These are phyloP conservation scores for Adiantum capillusveneris DNA, from an alignment of 75 land plant genomes.

Conservation along the genomic window DNA sequence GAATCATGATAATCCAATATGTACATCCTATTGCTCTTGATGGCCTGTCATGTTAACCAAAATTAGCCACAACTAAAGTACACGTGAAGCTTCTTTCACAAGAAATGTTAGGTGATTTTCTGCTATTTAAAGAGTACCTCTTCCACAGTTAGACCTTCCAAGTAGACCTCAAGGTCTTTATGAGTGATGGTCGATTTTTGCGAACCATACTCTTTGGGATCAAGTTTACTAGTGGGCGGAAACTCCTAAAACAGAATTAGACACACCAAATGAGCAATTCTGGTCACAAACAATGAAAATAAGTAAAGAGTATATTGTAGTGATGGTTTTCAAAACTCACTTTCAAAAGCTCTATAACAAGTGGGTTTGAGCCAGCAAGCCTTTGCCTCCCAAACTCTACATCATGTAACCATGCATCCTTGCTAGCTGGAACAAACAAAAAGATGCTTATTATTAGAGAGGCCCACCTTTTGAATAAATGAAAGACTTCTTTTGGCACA, in stretches of 20 bases:
- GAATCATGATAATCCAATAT: constrained; percentile 33
- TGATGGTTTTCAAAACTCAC: too few species aligned
- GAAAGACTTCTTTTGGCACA: too few species aligned
- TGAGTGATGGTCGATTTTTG: constrained; percentile 23
- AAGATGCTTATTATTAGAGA: too few species aligned
- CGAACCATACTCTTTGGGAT: constrained; percentile 23
- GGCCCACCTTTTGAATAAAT: too few species aligned
- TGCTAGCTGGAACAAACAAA: constrained; percentile 14
- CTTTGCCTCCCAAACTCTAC: constrained; percentile 39
- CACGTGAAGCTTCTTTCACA: too few species aligned
- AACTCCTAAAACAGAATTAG: constrained; percentile 16
- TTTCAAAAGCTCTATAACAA: constrained; percentile 15
- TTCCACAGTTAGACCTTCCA: constrained; percentile 30
- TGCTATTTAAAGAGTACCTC: constrained; percentile 9
- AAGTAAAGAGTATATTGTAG: too few species aligned
- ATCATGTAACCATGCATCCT: constrained; percentile 38
- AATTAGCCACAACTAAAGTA: too few species aligned
- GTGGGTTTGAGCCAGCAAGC: constrained; percentile 44
- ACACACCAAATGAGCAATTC: too few species aligned
- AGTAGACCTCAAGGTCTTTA: constrained; percentile 21
- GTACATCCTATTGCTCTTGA: constrained; percentile 23
- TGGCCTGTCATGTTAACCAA: too few species aligned
- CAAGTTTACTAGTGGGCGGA: constrained; percentile 19
- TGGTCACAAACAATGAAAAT: too few species aligned
- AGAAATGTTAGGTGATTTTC: too few species aligned